phyloP scores from a whole-genome alignment of 768 basidiomycete genomes.

The Lactifluus subvellereus region DNA sequence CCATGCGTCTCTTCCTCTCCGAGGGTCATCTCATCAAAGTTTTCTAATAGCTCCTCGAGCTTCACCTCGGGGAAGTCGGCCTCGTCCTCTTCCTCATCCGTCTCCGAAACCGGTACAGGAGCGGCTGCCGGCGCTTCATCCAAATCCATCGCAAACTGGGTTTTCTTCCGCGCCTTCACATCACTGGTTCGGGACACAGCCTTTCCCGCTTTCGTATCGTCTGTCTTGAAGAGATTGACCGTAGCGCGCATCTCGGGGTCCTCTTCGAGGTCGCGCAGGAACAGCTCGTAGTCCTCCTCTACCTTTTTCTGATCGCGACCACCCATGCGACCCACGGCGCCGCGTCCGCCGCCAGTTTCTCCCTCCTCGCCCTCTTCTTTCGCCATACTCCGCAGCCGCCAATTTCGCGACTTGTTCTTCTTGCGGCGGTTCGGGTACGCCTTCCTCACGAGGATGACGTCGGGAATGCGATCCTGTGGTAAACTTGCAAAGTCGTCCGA shows the following conservation, averaged over 20 bases:
- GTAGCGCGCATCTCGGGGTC: conserved; percentile 84
- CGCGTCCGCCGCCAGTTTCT: conserved; percentile 68
- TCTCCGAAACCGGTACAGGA: conserved; percentile 28
- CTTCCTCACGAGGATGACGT: conserved; percentile 92
- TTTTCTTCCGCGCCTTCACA: conserved; percentile 38
- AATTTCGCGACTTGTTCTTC: conserved; percentile 78
- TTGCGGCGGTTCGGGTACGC: conserved; percentile 90
- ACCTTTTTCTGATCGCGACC: conserved; percentile 89
- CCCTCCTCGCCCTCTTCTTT: conserved; percentile 87
- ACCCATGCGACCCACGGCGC: conserved; percentile 86
- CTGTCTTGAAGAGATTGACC: conserved; percentile 81
- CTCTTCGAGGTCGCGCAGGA: conserved; percentile 91
- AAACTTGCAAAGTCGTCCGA: conserved; percentile 76
- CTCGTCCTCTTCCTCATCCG: conserved; percentile 45
- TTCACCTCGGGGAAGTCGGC: conserved; percentile 84
- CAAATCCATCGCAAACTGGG: conserved; percentile 63
- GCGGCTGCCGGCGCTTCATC: conserved; percentile 39
- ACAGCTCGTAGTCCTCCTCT: conserved; percentile 94
- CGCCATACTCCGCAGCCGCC: conserved; percentile 89
- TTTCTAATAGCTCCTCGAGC: conserved; percentile 81
- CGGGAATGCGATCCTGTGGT: conserved; percentile 64
- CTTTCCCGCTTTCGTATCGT: conserved; percentile 38
- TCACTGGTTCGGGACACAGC: conserved; percentile 36
- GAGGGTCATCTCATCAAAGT: conserved; percentile 89
- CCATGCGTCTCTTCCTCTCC: conserved; percentile 34